These are phyloP conservation scores for Amanita pallidorosea DNA, from an alignment of 768 basidiomycete species.

Conservation along the genomic window DNA sequence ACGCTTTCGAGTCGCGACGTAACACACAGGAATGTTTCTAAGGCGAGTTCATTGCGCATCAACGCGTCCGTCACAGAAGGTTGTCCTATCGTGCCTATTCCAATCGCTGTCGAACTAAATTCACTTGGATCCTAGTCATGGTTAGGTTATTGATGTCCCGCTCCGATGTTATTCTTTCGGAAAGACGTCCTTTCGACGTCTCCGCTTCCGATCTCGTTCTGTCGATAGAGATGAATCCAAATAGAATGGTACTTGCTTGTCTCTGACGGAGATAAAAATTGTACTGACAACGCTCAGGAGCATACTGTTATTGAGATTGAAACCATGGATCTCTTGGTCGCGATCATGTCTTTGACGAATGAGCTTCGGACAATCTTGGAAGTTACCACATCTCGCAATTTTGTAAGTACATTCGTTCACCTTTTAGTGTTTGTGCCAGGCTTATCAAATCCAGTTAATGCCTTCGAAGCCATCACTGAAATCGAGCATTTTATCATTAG, in stretches of 20 bases:
- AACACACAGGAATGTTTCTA: not conserved
- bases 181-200: constrained; percentile 41
- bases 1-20: not conserved
- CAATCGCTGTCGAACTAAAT: not conserved
- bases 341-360: constrained; percentile 31
- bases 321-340: constrained; percentile 50
- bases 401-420: not conserved
- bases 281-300: constrained; percentile 32
- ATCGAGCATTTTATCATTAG: constrained; percentile 55
- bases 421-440: not conserved
- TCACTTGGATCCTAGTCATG: not conserved
- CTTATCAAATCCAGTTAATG: constrained; percentile 23
- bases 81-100: not conserved
- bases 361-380: constrained; percentile 12
- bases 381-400: not conserved
- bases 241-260: constrained; percentile 47
- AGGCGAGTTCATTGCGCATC: not conserved
- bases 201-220: constrained; percentile 51
- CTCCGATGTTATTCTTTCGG: constrained; percentile 6
- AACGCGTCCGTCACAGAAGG: not conserved
- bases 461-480: constrained; percentile 43
- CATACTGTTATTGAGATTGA: constrained; percentile 57
- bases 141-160: not conserved
- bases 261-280: not conserved
- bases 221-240: constrained; percentile 55